Evolutionary conservation across 306 rosid genomes (phyloP).

Genomic region (Cercis canadensis): DNA sequence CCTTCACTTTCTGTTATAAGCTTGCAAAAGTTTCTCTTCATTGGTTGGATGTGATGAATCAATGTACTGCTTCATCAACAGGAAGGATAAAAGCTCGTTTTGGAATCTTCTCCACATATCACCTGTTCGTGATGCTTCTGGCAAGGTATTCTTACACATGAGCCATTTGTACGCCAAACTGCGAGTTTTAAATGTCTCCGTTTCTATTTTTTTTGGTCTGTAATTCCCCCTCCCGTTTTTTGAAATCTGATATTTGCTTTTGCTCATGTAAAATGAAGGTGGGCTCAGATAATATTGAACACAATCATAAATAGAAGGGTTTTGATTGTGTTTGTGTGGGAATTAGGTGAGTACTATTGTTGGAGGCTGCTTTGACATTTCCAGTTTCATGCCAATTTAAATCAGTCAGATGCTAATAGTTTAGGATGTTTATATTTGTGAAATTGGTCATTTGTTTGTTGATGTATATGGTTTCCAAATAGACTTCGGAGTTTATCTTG

Average conservation of each 20-base stretch:
- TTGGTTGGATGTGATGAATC: slow-evolving; percentile 42
- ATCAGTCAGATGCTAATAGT: slow-evolving; percentile 12
- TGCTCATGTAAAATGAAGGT: background rate
- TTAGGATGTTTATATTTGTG: background rate
- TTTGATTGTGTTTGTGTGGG: slow-evolving; percentile 20
- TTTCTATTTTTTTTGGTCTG: slow-evolving; percentile 19
- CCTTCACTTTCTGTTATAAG: slow-evolving; percentile 31
- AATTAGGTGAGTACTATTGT: slow-evolving; percentile 3
- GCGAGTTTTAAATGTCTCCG: slow-evolving; percentile 10
- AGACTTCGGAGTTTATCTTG: slow-evolving; percentile 14
- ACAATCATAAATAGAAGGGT: slow-evolving; percentile 2
- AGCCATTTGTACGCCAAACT: slow-evolving; percentile 20
- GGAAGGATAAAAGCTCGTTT: slow-evolving; percentile 91
- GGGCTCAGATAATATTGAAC: slow-evolving; percentile 5
- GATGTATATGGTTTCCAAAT: background rate
- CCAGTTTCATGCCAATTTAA: slow-evolving; percentile 14
- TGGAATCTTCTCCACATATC: slow-evolving; percentile 92
- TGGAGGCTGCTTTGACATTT: slow-evolving; percentile 3
- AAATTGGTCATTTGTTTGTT: slow-evolving; percentile 5
- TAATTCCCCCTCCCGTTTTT: slow-evolving; percentile 14
- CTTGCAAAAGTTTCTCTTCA: slow-evolving; percentile 34
- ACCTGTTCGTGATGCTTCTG: slow-evolving; percentile 85
- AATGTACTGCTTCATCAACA: slow-evolving; percentile 40
- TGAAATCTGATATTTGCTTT: background rate
- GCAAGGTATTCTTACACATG: slow-evolving; percentile 67